These are phyloP conservation scores for Escallonia rubra DNA, from an alignment of 129 eudicot genomes.

Conservation along the genomic window DNA sequence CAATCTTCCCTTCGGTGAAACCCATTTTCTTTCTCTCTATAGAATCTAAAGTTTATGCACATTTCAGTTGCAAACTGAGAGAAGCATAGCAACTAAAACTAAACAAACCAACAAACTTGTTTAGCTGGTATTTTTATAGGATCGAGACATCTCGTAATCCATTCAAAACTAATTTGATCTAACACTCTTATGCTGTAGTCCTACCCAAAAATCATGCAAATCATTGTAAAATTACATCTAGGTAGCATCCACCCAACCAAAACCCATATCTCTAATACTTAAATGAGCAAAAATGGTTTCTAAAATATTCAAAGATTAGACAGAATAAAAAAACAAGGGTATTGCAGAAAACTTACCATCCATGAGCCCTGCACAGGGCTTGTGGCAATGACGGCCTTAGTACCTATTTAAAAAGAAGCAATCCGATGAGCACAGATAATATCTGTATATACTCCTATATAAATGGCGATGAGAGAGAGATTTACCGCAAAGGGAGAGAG, in stretches of 20 bases:
- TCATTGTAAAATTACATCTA: not conserved
- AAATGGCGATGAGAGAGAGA: no score
- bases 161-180: not conserved
- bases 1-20: no score
- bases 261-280: not conserved
- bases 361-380: slow-evolving; percentile 20
- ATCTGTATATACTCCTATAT: not conserved
- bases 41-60: no score
- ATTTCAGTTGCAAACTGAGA: not conserved
- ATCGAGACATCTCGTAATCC: not conserved
- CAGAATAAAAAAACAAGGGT: not conserved
- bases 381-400: slow-evolving; percentile 20
- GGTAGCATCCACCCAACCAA: not conserved
- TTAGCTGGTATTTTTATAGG: not conserved
- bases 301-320: not conserved
- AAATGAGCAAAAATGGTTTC: not conserved
- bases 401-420: slow-evolving; percentile 25
- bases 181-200: not conserved
- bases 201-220: not conserved
- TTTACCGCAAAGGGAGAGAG: not conserved
- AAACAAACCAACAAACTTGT: not conserved
- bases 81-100: not conserved
- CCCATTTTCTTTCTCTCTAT: no score
- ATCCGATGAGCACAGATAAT: not conserved
- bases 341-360: slow-evolving; percentile 28